phyloP scores from a whole-genome alignment of 2,329 filamentous ascomycete species.

The Colletotrichum tropicale region DNA sequence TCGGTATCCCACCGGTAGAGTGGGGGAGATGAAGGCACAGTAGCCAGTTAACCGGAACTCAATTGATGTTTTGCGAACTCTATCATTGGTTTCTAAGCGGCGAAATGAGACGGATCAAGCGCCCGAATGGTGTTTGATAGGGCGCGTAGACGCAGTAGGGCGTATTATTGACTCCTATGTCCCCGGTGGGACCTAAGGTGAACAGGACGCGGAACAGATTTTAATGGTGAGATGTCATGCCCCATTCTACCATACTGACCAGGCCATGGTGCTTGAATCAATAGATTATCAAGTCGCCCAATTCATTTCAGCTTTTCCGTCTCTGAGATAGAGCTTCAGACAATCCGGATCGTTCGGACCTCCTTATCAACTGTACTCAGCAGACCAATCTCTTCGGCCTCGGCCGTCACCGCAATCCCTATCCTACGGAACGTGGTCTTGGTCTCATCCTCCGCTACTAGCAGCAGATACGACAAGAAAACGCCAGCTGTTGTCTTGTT shows the following conservation, averaged over 20 bases:
- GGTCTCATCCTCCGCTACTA: not conserved
- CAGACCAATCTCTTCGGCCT: not conserved
- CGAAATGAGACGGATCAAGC: not conserved
- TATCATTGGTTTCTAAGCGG: not conserved
- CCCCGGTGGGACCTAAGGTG: not conserved
- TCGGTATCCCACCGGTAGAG: not conserved
- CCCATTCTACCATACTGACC: not conserved
- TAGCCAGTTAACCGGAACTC: not conserved
- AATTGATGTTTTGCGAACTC: not conserved
- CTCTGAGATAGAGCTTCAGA: not conserved
- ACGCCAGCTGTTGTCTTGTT: not conserved
- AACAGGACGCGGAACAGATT: not conserved
- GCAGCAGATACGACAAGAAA: not conserved
- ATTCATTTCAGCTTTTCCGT: not conserved
- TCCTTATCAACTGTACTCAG: not conserved
- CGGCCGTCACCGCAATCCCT: not conserved
- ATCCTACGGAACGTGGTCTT: not conserved
- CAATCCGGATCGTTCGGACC: not conserved
- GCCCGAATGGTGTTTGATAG: not conserved
- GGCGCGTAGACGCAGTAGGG: not conserved
- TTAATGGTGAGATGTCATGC: rapidly evolving
- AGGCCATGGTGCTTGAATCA: not conserved
- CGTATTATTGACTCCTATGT: not conserved
- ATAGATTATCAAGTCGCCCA: rapidly evolving
- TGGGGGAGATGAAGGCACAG: not conserved